These are phyloP conservation scores for Oryza glumipatula DNA, from an alignment of 176 grass and related monocot species.

Conservation along the genomic window DNA sequence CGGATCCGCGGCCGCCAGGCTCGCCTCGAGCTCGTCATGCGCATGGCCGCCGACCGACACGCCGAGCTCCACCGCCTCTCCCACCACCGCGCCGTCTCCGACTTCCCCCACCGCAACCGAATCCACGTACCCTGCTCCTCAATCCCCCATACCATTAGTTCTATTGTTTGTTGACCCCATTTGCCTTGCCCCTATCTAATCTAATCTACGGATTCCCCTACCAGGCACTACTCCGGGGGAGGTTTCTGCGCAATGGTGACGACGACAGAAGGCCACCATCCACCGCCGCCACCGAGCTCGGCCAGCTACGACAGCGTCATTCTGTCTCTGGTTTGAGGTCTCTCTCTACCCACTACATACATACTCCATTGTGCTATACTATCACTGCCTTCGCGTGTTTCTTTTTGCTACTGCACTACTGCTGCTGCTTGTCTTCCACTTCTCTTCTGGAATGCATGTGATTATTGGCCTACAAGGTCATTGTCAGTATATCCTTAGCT, in stretches of 20 bases:
- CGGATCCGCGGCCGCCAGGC: constrained; percentile 90
- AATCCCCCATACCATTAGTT: neutral
- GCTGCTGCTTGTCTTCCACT: neutral
- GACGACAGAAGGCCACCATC: constrained; percentile 73
- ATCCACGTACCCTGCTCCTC: constrained; percentile 63
- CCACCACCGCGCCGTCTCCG: constrained; percentile 69
- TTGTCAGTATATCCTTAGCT: constrained; percentile 35
- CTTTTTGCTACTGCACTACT: neutral
- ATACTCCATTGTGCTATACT: neutral
- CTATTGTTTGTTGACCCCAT: too few species aligned
- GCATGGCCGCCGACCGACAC: constrained; percentile 86
- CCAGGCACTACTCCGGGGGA: constrained; percentile 77
- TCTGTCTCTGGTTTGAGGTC: constrained; percentile 88
- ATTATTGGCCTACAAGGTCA: constrained; percentile 36
- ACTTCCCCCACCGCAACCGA: constrained; percentile 82
- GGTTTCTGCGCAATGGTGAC: constrained; percentile 76
- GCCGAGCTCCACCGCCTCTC: constrained; percentile 73
- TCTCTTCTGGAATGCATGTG: neutral
- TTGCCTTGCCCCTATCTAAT: too few species aligned
- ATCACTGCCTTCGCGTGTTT: neutral
- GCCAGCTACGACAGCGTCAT: constrained; percentile 73
- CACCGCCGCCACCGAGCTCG: constrained; percentile 73
- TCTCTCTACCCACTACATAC: neutral
- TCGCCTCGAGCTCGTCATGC: constrained; percentile 85
- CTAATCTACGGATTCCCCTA: too few species aligned